Percentiles rank a stretch among this genome's conserved stretches.
Evolutionary conservation across 2,329 filamentous ascomycete genomes (phyloP).

Genomic region (Metarhizium guizhouense): DNA sequence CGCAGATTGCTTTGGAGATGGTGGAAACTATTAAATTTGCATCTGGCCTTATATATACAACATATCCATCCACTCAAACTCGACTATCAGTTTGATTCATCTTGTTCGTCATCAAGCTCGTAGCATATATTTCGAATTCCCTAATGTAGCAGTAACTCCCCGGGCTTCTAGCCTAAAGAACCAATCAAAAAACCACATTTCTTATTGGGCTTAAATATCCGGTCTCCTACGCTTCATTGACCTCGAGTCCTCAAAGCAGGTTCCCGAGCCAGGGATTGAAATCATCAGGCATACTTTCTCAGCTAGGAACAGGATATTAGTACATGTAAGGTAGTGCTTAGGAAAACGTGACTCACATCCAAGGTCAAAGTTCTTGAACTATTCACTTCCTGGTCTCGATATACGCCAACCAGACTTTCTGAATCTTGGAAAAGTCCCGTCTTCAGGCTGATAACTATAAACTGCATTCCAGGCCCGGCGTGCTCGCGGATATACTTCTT

Average conservation of each 20-base stretch:
- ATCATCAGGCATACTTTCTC: neutral
- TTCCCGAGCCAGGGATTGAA: neutral
- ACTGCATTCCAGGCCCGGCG: slow-evolving; percentile 94
- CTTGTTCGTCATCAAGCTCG: neutral
- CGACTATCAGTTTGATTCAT: neutral
- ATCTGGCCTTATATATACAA: neutral
- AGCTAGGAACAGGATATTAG: neutral
- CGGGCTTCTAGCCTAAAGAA: neutral
- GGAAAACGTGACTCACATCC: slow-evolving; percentile 61
- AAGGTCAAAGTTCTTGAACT: slow-evolving; percentile 85
- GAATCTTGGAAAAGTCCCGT: slow-evolving; percentile 92
- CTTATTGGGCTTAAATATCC: no score
- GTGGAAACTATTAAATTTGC: neutral
- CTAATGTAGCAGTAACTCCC: neutral
- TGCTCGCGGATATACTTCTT: slow-evolving; percentile 94
- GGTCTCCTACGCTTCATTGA: no score
- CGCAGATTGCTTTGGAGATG: neutral
- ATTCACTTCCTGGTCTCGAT: slow-evolving; percentile 89
- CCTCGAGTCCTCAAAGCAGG: no score
- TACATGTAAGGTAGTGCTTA: neutral
- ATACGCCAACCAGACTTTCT: slow-evolving; percentile 91
- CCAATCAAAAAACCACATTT: no score
- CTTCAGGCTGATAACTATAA: slow-evolving; percentile 96
- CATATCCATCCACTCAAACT: neutral
- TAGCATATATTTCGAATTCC: neutral